Evolutionary conservation across 179 eudicot species (phyloP), one percentile per base, ranked within the genome.

Genomic region (Silene coronaria): DNA sequence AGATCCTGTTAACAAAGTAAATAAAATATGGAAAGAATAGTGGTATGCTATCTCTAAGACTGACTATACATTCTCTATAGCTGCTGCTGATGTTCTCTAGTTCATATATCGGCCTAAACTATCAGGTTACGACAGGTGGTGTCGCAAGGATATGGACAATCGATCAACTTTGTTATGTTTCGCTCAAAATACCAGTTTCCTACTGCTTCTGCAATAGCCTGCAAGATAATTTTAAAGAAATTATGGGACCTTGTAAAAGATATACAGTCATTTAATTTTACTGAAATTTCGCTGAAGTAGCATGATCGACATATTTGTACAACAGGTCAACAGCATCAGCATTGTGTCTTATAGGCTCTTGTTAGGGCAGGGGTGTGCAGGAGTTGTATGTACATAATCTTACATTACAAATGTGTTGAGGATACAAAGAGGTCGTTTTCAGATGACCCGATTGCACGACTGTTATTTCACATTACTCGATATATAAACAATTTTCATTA

Each of bases 181-280:
- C 99, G 82, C 13, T 84, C 85, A 48, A 88, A 95, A 77, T 92
- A 95, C 99, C 99, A 95, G 48, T 94, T 86, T 3, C 99, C 93
- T 59, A 92, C 97, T 60, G 93, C 91, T 74, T 92, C 90, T 75
- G 99, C 85, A 78, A 95, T 89, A 19, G 95, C 87, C 99, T 95
- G 91, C 67, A 70, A 75, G 28, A 78, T 71, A 28, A 48, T 6
- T 59, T 1, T 17, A 73, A 6, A 38, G 63, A 72, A 59, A 62
- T 12, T 17, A 17, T 4, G 32, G 32, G 32, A 28, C 3, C 32
- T 3, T 28, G 1, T 28, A 28, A 28, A 3, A 28, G 1, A 28
- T 28, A 36, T 42, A 73, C 16, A 23, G 32, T 28, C 32, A 28
- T 28, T 28, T 28, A 28, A 28, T 28, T 28, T 1, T 28, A 28